Percentiles rank a stretch among this genome's conserved stretches.
These are phyloP conservation scores for Wilhelminamyces savonicus DNA, from an alignment of 805 yeast genomes.

Conservation along the genomic window DNA sequence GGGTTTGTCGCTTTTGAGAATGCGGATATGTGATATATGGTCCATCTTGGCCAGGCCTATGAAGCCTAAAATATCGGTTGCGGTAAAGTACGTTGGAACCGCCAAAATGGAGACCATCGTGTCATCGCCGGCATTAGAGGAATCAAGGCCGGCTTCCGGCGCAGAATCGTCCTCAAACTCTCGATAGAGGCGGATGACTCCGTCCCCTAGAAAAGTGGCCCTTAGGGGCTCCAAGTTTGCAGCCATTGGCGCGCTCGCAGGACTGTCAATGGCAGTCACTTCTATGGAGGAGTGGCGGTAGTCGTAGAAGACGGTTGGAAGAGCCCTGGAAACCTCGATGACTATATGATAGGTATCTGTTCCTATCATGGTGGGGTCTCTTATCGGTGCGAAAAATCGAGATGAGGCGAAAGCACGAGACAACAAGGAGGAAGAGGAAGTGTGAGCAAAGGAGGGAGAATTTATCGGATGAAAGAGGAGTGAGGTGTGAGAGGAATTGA, in stretches of 20 bases:
- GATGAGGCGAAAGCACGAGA: too few species aligned
- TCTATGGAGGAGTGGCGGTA: constrained; percentile 26
- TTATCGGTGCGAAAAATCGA: too few species aligned
- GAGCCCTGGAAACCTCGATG: constrained; percentile 15
- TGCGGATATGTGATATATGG: constrained; percentile 62
- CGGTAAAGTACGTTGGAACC: constrained; percentile 81
- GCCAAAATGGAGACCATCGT: constrained; percentile 77
- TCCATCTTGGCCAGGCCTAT: constrained; percentile 57
- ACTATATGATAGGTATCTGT: constrained; percentile 34
- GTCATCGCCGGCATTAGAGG: constrained; percentile 39
- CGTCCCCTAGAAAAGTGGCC: constrained; percentile 66
- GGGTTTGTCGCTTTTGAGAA: constrained; percentile 58
- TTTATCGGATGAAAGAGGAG: too few species aligned
- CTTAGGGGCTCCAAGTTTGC: constrained; percentile 43
- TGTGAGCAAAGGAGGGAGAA: too few species aligned
- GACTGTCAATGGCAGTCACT: constrained; percentile 20
- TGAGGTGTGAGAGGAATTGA: too few species aligned
- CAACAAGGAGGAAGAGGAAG: too few species aligned
- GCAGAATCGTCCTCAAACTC: constrained; percentile 36
- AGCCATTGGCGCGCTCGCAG: constrained; percentile 7
- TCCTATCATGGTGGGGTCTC: constrained; percentile 34
- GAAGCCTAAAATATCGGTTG: constrained; percentile 76
- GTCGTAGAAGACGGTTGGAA: constrained; percentile 10
- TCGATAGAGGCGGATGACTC: constrained; percentile 63
- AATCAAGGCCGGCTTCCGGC: constrained; percentile 1